Evolutionary conservation across 1,284 basidiomycete species (phyloP).

Genomic region (Takashimella tepidaria): DNA sequence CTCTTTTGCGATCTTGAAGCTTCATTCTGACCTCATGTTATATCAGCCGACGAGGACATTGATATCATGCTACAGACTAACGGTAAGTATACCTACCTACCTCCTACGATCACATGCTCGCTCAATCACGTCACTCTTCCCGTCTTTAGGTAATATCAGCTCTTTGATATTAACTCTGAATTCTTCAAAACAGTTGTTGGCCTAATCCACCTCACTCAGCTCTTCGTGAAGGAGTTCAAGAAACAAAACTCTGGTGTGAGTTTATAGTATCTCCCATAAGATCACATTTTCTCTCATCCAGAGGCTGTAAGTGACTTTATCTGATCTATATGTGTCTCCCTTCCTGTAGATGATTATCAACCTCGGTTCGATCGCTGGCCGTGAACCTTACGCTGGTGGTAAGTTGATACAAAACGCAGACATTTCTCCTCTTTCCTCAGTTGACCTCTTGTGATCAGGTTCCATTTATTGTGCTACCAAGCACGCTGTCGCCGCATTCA

Average conservation of each 20-base stretch:
- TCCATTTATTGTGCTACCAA: conserved; percentile 52
- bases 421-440: not conserved
- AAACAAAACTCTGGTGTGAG: conserved; percentile 63
- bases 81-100: too few relatives aligned
- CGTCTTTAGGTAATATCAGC: not conserved
- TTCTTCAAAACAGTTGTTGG: conserved; percentile 33
- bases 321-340: too few relatives aligned
- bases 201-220: conserved; percentile 43
- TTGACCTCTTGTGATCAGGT: conserved; percentile 37
- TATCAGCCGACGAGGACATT: conserved; percentile 39
- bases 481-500: conserved; percentile 80
- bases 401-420: not conserved
- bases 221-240: conserved; percentile 70
- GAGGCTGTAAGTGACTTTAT: too few relatives aligned
- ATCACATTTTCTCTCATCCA: too few relatives aligned
- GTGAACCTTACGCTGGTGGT: conserved; percentile 82
- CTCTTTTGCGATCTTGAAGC: too few relatives aligned
- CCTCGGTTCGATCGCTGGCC: conserved; percentile 86
- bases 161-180: too few relatives aligned
- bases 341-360: conserved; percentile 73
- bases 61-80: conserved; percentile 85
- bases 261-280: too few relatives aligned
- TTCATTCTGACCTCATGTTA: not conserved
- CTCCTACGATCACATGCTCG: too few relatives aligned
- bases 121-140: not conserved